A percentile compares a stretch with the other conserved stretches of the same genome.
Conservation (phyloP, 2,329 filamentous ascomycete genomes). For the Acarospora socialis region DNA sequence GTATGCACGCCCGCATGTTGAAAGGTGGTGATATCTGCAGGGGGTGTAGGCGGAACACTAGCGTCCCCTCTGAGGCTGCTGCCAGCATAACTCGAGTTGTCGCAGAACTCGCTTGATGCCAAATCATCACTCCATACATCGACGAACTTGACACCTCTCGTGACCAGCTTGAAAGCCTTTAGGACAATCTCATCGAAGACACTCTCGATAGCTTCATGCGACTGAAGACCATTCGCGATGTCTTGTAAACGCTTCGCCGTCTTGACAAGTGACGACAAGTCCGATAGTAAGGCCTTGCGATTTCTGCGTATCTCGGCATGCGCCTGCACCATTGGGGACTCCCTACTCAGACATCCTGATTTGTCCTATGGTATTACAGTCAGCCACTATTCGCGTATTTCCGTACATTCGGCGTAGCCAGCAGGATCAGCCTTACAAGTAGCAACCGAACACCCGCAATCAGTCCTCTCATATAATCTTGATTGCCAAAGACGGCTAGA, state of each 20-base stretch:
- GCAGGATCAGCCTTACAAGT: slow-evolving; percentile 46
- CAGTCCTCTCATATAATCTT: slow-evolving; percentile 87
- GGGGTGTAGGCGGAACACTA: slow-evolving; percentile 47
- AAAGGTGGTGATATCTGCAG: slow-evolving; percentile 34
- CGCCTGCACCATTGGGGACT: slow-evolving; percentile 58
- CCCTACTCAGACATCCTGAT: slow-evolving; percentile 73
- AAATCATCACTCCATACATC: slow-evolving; percentile 59
- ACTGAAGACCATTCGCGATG: slow-evolving; percentile 38
- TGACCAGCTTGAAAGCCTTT: slow-evolving; percentile 89
- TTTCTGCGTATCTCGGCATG: slow-evolving; percentile 65
- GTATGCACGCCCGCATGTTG: slow-evolving; percentile 1
- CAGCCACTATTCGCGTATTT: slow-evolving; percentile 10
- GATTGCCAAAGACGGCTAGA: slow-evolving; percentile 66
- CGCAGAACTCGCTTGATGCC: slow-evolving; percentile 25
- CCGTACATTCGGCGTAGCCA: background rate
- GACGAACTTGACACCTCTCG: slow-evolving; percentile 73
- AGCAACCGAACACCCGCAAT: slow-evolving; percentile 87
- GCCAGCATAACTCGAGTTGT: slow-evolving; percentile 18
- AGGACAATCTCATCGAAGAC: slow-evolving; percentile 86
- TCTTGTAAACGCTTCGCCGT: slow-evolving; percentile 76
- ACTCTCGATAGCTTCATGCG: slow-evolving; percentile 42
- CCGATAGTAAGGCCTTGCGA: slow-evolving; percentile 75
- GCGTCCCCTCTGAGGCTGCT: slow-evolving; percentile 32
- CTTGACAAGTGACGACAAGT: slow-evolving; percentile 80
- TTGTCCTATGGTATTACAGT: slow-evolving; percentile 48